These are phyloP conservation scores for Coniochaeta sp. DNA, from an alignment of 2,329 filamentous ascomycete species.

Conservation along the genomic window DNA sequence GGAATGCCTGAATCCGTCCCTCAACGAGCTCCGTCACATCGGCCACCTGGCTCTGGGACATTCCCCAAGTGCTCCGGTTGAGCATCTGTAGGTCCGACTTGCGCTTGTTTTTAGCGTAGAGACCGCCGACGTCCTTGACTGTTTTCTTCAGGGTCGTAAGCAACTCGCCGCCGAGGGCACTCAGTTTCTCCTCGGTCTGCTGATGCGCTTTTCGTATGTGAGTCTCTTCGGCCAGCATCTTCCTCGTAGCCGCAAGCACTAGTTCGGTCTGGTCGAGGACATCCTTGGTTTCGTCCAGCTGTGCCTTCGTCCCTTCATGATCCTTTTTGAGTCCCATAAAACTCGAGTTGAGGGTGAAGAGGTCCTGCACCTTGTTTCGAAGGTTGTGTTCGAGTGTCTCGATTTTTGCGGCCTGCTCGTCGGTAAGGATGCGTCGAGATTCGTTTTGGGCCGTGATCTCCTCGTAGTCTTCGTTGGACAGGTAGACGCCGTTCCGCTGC, in stretches of 20 bases:
- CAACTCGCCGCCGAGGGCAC: conserved; percentile 64
- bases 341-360: conserved; percentile 77
- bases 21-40: conserved; percentile 75
- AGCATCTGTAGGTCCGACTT: conserved; percentile 75
- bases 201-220: conserved; percentile 76
- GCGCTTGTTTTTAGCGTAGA: conserved; percentile 80
- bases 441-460: conserved; percentile 89
- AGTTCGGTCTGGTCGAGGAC: conserved; percentile 83
- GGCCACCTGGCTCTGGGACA: conserved; percentile 66
- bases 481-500: conserved; percentile 90
- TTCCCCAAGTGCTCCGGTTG: conserved; percentile 73
- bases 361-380: conserved; percentile 86
- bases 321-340: conserved; percentile 88
- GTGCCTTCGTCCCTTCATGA: conserved; percentile 65
- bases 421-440: conserved; percentile 80
- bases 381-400: conserved; percentile 87
- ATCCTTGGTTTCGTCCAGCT: conserved; percentile 71
- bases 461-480: conserved; percentile 82
- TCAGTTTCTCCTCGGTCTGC: conserved; percentile 72
- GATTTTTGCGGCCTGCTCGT: conserved; percentile 88
- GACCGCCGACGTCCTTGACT: conserved; percentile 69
- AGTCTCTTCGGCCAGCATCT: conserved; percentile 71
- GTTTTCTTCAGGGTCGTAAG: conserved; percentile 72
- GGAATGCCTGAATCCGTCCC: conserved; percentile 63
- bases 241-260: conserved; percentile 69